Percentiles rank a stretch among this genome's conserved stretches.
phyloP scores from a whole-genome alignment of 2,329 filamentous ascomycete species.

The Acrocalymma vagum region DNA sequence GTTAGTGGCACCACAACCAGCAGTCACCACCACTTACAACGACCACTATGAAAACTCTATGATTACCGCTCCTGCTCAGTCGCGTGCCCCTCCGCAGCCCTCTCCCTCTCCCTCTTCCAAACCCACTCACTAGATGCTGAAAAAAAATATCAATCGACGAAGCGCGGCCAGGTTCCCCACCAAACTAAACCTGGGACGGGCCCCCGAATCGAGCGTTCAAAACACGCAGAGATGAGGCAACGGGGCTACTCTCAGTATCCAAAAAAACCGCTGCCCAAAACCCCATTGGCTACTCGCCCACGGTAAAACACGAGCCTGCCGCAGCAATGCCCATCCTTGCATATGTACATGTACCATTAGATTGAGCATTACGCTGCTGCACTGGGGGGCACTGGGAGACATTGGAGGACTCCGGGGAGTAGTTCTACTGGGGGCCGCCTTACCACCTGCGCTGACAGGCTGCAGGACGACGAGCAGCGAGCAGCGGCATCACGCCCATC shows the following conservation, averaged over 20 bases:
- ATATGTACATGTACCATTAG: no score
- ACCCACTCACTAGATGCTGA: no score
- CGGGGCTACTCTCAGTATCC: slow-evolving; percentile 30
- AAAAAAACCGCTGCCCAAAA: slow-evolving; percentile 15
- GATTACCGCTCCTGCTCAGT: slow-evolving; percentile 20
- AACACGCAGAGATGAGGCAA: slow-evolving; percentile 40
- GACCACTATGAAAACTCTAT: slow-evolving; percentile 7
- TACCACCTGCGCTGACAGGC: slow-evolving; percentile 13
- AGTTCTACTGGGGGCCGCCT: no score
- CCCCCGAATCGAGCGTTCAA: slow-evolving; percentile 18
- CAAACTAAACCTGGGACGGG: slow-evolving; percentile 35
- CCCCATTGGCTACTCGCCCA: slow-evolving; percentile 38
- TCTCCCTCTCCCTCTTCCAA: no score
- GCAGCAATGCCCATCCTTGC: slow-evolving; percentile 26
- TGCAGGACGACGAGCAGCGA: no score
- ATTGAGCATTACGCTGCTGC: no score
- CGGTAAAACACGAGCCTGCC: slow-evolving; percentile 32
- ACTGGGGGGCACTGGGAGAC: no score
- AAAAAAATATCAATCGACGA: no score
- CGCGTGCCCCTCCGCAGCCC: slow-evolving; percentile 38
- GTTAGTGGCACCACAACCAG: slow-evolving; percentile 1
- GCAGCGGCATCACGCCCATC: no score
- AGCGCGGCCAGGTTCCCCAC: slow-evolving; percentile 36
- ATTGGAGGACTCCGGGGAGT: no score
- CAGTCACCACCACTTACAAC: slow-evolving; percentile 5